Evolutionary conservation across 78 protist species (phyloP).

Genomic region (Neovahlkampfia damariscottae): DNA sequence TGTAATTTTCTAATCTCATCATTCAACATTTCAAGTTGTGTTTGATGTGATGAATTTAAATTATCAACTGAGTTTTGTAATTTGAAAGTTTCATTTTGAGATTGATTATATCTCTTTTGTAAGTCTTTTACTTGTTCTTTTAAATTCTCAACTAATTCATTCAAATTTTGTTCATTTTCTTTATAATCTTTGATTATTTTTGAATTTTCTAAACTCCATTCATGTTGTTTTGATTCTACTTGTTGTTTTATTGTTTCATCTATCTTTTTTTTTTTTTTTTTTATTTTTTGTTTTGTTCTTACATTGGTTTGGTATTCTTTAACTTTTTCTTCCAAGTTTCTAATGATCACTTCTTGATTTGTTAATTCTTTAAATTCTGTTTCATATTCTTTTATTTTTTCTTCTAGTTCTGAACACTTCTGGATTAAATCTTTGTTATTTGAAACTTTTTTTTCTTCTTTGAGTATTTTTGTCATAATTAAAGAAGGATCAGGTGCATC

Average conservation of each 20-base stretch:
- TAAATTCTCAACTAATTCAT: no score
- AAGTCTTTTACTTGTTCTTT: not conserved
- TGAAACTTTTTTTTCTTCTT: not conserved
- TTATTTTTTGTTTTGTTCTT: not conserved
- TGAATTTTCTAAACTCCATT: no score
- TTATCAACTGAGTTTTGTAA: no score
- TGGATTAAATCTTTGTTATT: not conserved
- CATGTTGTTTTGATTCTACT: no score
- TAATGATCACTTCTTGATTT: not conserved
- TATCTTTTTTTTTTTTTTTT: not conserved
- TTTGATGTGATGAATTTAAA: no score
- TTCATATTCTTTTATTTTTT: not conserved
- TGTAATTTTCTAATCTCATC: no score
- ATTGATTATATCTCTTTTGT: not conserved
- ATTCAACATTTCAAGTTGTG: no score
- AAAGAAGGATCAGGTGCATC: slow-evolving; percentile 1
- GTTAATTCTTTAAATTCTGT: not conserved
- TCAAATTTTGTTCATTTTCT: no score
- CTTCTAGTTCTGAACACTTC: not conserved
- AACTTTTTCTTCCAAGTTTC: not conserved
- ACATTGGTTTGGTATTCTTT: not conserved
- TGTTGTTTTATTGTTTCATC: no score
- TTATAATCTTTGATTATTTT: no score
- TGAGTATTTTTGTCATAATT: not conserved
- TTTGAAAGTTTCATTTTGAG: no score